Evolutionary conservation across 495 filamentous ascomycete genomes (phyloP).

Genomic region (Penicillium silybi): DNA sequence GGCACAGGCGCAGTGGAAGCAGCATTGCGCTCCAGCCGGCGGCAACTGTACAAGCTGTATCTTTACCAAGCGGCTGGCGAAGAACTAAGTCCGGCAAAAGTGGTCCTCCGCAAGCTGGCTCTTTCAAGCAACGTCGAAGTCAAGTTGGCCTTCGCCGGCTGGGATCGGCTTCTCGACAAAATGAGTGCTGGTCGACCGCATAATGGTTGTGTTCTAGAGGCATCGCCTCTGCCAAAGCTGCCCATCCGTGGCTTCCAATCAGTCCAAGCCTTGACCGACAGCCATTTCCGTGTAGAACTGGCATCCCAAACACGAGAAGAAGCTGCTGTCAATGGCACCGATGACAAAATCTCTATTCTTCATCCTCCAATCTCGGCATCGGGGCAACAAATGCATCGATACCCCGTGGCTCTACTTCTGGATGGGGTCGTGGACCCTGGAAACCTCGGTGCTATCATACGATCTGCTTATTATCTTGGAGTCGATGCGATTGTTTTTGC

Average conservation of each 20-base stretch:
- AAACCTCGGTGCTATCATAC: slow-evolving; percentile 85
- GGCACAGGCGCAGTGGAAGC: slow-evolving; percentile 78
- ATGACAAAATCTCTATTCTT: slow-evolving; percentile 34
- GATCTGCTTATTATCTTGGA: slow-evolving; percentile 81
- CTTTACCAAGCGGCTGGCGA: slow-evolving; percentile 51
- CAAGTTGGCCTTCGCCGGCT: slow-evolving; percentile 50
- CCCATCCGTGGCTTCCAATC: slow-evolving; percentile 60
- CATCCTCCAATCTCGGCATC: slow-evolving; percentile 10
- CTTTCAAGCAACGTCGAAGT: slow-evolving; percentile 49
- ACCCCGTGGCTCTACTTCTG: slow-evolving; percentile 75
- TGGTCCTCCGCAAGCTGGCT: slow-evolving; percentile 56
- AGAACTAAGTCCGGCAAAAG: slow-evolving; percentile 38
- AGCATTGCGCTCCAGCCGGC: slow-evolving; percentile 62
- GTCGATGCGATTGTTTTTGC: slow-evolving; percentile 71
- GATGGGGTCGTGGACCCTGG: slow-evolving; percentile 86
- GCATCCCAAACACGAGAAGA: slow-evolving; percentile 73
- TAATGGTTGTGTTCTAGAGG: slow-evolving; percentile 86
- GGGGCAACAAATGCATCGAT: slow-evolving; percentile 37
- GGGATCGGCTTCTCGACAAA: slow-evolving; percentile 69
- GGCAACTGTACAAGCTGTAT: slow-evolving; percentile 83
- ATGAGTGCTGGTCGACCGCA: slow-evolving; percentile 81
- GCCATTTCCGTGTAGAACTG: slow-evolving; percentile 53
- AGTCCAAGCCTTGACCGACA: slow-evolving; percentile 34
- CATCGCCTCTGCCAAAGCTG: slow-evolving; percentile 71
- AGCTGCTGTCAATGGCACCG: slow-evolving; percentile 60